Evolutionary conservation across 257 asterid species (phyloP), one percentile per base, ranked within the genome.

Genomic region (Handroanthus guayacan): DNA sequence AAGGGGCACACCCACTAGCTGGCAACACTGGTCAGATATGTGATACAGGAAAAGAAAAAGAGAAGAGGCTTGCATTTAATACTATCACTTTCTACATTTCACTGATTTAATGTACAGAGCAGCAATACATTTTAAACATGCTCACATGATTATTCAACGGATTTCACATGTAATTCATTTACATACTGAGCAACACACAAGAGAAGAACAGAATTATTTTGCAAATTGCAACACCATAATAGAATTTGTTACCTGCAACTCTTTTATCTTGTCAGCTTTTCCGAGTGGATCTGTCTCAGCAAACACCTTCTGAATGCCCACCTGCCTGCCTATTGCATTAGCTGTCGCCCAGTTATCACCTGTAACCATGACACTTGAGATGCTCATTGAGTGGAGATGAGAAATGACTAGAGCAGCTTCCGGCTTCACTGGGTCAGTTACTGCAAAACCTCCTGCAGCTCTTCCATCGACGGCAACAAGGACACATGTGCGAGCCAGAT

Each of bases 271-370:
- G 82, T 95, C 97, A 45, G 99, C 99, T 85, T 95, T 95, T 67
- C 96, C 96, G 47, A 90, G 83, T 25, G 99, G 99, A 86, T 88
- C 99, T 1, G 96, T 91, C 86, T 95, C 99, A 44, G 99, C 98
- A 82, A 90, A 95, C 83, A 95, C 99, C 74, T 78, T 75, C 43
- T 82, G 77, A 72, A 95, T 95, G 60, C 99, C 99, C 58, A 92
- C 98, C 86, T 92, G 95, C 61, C 72, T 78, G 16, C 91, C 99
- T 76, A 95, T 86, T 54, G 98, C 96, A 71, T 70, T 84, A 51
- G 99, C 99, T 12, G 99, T 95, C 52, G 99, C 94, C 99, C 96
- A 95, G 89, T 95, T 95, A 87, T 95, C 99, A 61, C 99, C 99
- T 34, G 99, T 95, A 62, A 95, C 95, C 98, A 95, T 92, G 75